Base-by-base conservation (phyloP, 2,329 filamentous ascomycete species). In the Aureobasidium sp. region DNA sequence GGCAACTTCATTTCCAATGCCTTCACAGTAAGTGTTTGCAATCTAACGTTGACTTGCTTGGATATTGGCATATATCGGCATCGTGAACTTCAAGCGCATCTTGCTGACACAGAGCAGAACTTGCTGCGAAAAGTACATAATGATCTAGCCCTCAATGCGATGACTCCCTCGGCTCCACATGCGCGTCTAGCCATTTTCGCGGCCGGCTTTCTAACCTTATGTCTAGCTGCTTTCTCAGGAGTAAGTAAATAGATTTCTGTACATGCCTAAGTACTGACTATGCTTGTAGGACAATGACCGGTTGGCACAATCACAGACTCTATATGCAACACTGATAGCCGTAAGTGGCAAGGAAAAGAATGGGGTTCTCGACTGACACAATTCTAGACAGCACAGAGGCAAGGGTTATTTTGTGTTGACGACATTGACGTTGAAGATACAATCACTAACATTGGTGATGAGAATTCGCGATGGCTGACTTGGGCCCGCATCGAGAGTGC, bases 401-500 rank as follows among this genome's bases (percentile, higher is more conserved):
- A 82, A 66, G 80, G 80, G 0, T 70, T 83, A 0, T 82, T 83
- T 62, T 75, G 76, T 15, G 75, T 76, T 4, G 78, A 73, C 5
- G 80, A 82, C 65, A 74, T 76, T 20, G 67, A 81, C 3, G 75
- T 80, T 25, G 77, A 79, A 29, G 70, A 74, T 5, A 72, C 79
- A 7, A 69, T 75, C 15, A 44, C 61, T 7, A 39, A 39, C 31
- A 47, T 53, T 76, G 79, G 64, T 72, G 77, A 37, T 77, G 81
- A 53, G 69, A 73, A 27, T 71, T 25, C 44, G 39, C 58, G 75
- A 66, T 83, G 81, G 81, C 80, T 78, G 66, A 77, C 78, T 2
- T 83, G 81, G 81, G 75, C 77, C 64, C 77, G 78, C 53, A 74
- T 82, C 8, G 81, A 83, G 68, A 81, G 78, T 51, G 74, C 74